A percentile compares a stretch with the other conserved stretches of the same genome.
These are phyloP conservation scores for Sclerotinia nivalis DNA, from an alignment of 2,329 filamentous ascomycete species.

Conservation along the genomic window DNA sequence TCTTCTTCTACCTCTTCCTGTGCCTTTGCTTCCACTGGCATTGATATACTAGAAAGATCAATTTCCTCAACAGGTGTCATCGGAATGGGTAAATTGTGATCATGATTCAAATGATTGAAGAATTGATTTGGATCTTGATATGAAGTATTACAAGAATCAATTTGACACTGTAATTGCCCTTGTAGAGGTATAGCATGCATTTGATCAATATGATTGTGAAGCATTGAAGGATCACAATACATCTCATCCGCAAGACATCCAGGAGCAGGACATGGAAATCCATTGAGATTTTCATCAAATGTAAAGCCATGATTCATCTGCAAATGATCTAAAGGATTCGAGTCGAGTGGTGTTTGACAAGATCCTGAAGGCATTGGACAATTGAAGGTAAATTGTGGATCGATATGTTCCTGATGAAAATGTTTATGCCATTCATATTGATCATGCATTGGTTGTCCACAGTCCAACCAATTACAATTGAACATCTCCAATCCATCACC, in stretches of 20 bases:
- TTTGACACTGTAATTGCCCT: constrained; percentile 35
- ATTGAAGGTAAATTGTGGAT: constrained; percentile 37
- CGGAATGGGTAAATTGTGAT: constrained; percentile 33
- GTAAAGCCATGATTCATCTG: constrained; percentile 36
- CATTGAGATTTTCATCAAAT: constrained; percentile 31
- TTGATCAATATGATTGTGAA: constrained; percentile 39
- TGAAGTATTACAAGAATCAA: constrained; percentile 33
- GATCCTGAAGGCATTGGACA: constrained; percentile 36
- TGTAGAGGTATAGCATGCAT: constrained; percentile 36
- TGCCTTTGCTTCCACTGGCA: not conserved
- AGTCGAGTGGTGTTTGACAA: constrained; percentile 31
- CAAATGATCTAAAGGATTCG: constrained; percentile 38
- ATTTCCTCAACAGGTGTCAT: constrained; percentile 28
- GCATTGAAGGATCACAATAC: constrained; percentile 33
- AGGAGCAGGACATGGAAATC: constrained; percentile 36
- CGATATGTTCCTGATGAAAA: constrained; percentile 37
- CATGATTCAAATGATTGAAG: constrained; percentile 33
- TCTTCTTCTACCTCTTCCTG: constrained; percentile 13
- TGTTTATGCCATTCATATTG: constrained; percentile 35
- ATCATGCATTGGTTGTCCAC: constrained; percentile 31
- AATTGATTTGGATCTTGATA: constrained; percentile 35
- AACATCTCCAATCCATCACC: constrained; percentile 24
- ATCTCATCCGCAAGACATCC: constrained; percentile 31
- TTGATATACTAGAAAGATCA: constrained; percentile 22
- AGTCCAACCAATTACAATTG: constrained; percentile 37